Evolutionary conservation across 306 rosid species (phyloP).

Genomic region (Inga leiocalycina): DNA sequence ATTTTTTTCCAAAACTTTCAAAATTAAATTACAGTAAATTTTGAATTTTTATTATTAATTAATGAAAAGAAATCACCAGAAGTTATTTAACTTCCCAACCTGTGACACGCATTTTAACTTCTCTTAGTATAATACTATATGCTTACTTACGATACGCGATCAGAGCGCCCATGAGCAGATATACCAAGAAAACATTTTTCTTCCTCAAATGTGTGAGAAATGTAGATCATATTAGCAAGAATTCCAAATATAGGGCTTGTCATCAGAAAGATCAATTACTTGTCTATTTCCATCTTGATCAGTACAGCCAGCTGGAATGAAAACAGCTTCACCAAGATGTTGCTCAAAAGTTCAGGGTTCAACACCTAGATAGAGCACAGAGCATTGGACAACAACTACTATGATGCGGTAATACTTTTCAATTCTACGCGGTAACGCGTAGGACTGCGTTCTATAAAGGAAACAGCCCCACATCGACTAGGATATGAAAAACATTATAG

Average conservation of each 20-base stretch:
- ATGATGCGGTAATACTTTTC: neutral
- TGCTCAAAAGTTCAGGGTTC: conserved; percentile 87
- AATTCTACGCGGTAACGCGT: neutral
- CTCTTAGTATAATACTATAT: neutral
- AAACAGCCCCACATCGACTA: too few relatives aligned
- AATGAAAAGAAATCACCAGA: neutral
- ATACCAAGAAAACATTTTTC: neutral
- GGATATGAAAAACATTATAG: too few relatives aligned
- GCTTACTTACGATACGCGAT: neutral
- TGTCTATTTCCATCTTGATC: too few relatives aligned
- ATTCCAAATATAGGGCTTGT: neutral
- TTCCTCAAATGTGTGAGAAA: too few relatives aligned
- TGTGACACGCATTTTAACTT: neutral
- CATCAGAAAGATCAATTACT: conserved; percentile 28
- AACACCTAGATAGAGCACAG: conserved; percentile 42
- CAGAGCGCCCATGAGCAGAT: neutral
- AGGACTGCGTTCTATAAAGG: too few relatives aligned
- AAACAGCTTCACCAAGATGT: conserved; percentile 65
- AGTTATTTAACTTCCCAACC: neutral
- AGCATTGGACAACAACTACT: conserved; percentile 5
- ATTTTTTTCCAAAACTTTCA: neutral
- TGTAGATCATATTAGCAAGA: neutral
- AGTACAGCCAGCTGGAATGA: too few relatives aligned
- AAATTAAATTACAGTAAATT: neutral
- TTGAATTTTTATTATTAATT: neutral